Base-by-base conservation (phyloP, 345 rosid genomes). In the Durio zibethinus region DNA sequence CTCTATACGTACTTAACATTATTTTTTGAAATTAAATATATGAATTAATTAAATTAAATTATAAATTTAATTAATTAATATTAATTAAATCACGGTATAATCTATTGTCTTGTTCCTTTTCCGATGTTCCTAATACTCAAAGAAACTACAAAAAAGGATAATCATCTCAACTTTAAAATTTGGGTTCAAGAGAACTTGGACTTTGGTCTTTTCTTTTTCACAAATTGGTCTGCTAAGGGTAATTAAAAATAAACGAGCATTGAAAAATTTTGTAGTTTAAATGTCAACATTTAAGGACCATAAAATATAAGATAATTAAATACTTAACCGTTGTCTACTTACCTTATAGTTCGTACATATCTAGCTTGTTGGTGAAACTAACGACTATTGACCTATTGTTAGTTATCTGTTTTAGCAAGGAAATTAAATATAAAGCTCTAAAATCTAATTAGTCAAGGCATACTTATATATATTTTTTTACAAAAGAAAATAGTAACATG, bases 151-250 rank as follows among this genome's bases (percentile, higher is more conserved):
- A n/a, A n/a, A n/a, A n/a, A n/a, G n/a, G n/a, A n/a, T n/a, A 21
- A 53, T 67, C 48, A 25, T 27, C 15, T 12, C 7, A 25, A 25
- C 38, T 36, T 36, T 36, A 59, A 36, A 8, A 68, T 43, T 23
- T 68, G 71, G 50, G 8, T 11, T 68, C 36, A 68, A 21, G 16
- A 43, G 48, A 43, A 43, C 15, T 36, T 65, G 70, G 56, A 68
- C 52, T 68, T 68, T 5, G 53, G 35, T 68, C 72, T 68, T 68
- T 38, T 67, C 33, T 67, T 67, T 68, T 66, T 23, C 35, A 68
- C 73, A 68, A 25, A 23, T 65, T 66, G 52, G 33, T 42, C 10
- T 36, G 18, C 72, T 21, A 68, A 68, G 27, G 23, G 21, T 33
- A 62, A 62, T 31, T 33, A 6, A 60, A 27, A 35, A 35, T 36